Conservation (phyloP, 768 basidiomycete species). For the Leucocoprinus leucothites region DNA sequence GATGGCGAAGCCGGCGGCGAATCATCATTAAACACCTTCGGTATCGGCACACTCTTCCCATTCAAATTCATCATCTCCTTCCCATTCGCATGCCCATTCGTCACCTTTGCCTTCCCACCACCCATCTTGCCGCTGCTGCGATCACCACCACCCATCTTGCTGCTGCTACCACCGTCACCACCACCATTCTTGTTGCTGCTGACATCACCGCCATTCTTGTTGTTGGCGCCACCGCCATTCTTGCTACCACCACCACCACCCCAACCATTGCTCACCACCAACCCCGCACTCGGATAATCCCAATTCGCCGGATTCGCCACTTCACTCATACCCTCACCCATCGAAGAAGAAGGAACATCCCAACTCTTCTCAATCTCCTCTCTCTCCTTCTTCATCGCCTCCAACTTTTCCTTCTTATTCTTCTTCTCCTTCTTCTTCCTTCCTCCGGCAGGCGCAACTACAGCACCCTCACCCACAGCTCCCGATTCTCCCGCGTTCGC, state of each 20-base stretch:
- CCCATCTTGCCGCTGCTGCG: too few relatives aligned
- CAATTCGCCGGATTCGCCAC: background rate
- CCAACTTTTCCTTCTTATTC: conserved; percentile 32
- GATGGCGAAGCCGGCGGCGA: conserved; percentile 23
- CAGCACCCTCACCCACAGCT: background rate
- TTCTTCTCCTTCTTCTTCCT: conserved; percentile 19
- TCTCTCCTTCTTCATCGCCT: conserved; percentile 37
- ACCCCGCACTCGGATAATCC: background rate
- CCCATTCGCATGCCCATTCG: background rate
- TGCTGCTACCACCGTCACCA: too few relatives aligned
- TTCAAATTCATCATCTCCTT: conserved; percentile 1
- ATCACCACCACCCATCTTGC: too few relatives aligned
- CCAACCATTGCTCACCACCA: too few relatives aligned
- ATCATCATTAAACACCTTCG: conserved; percentile 1
- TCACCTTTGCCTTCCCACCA: too few relatives aligned
- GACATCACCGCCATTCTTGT: too few relatives aligned
- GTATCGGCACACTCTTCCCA: conserved; percentile 11
- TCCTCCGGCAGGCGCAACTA: conserved; percentile 18
- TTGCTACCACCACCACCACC: background rate
- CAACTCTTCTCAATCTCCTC: conserved; percentile 59
- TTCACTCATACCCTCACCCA: too few relatives aligned
- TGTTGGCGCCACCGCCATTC: too few relatives aligned
- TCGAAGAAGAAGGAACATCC: conserved; percentile 49
- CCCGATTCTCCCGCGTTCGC: background rate
- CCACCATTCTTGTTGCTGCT: too few relatives aligned